Evolutionary conservation across 495 filamentous ascomycete genomes (phyloP).

Genomic region (Aspergillus asperescens): DNA sequence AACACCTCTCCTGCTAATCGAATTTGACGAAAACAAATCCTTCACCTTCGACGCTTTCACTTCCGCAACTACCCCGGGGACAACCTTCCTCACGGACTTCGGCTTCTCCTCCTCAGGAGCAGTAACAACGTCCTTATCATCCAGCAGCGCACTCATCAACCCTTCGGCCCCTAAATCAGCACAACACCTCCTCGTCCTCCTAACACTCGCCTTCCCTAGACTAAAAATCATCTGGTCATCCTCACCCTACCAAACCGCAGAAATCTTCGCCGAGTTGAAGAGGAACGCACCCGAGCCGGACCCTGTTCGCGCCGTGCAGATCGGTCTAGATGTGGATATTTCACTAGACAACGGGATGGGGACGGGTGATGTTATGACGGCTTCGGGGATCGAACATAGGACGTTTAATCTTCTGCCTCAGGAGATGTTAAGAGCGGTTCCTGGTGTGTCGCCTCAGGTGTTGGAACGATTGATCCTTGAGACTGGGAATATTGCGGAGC

Average conservation of each 20-base stretch:
- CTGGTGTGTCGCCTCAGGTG: conserved; percentile 78
- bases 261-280: conserved; percentile 93
- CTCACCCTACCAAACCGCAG: conserved; percentile 90
- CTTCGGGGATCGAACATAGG: conserved; percentile 47
- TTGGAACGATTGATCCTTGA: conserved; percentile 63
- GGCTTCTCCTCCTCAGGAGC: conserved; percentile 61
- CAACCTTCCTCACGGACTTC: conserved; percentile 48
- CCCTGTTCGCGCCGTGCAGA: conserved; percentile 76
- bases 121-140: conserved; percentile 45
- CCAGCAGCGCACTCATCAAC: conserved; percentile 38
- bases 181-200: conserved; percentile 85
- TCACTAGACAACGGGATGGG: conserved; percentile 49
- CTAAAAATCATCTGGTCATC: conserved; percentile 91
- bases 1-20: conserved; percentile 84
- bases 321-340: conserved; percentile 65
- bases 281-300: conserved; percentile 84
- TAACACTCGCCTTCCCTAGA: conserved; percentile 86
- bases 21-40: conserved; percentile 95
- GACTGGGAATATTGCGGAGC: conserved; percentile 69
- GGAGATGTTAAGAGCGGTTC: conserved; percentile 84
- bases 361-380: conserved; percentile 54
- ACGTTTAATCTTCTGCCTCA: conserved; percentile 63
- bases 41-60: conserved; percentile 95
- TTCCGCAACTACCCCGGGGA: conserved; percentile 31
- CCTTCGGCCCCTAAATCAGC: conserved; percentile 60